These are phyloP conservation scores for Aquilaria malaccensis DNA, from an alignment of 345 rosid species.

Conservation along the genomic window DNA sequence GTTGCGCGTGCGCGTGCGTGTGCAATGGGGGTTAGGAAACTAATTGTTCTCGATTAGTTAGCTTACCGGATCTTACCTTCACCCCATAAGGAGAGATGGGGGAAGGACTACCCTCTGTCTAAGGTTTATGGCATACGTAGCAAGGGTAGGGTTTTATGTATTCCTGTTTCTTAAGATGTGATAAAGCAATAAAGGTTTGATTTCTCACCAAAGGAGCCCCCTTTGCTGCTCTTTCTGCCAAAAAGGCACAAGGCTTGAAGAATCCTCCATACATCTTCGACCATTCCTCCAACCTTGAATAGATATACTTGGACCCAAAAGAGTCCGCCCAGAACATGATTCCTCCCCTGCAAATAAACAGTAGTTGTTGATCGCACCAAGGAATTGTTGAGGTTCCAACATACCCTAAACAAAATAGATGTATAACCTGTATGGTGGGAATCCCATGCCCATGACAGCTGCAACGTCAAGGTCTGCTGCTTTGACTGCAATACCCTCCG, in stretches of 20 bases:
- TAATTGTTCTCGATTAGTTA: too few relatives aligned
- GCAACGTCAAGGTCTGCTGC: constrained; percentile 93
- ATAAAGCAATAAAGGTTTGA: constrained; percentile 1
- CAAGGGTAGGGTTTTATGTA: too few relatives aligned
- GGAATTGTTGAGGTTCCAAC: background rate
- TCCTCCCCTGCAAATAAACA: constrained; percentile 66
- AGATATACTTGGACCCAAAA: constrained; percentile 64
- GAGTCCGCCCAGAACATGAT: constrained; percentile 91
- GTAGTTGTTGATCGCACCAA: constrained; percentile 9
- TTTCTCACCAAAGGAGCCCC: constrained; percentile 57
- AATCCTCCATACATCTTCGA: constrained; percentile 66
- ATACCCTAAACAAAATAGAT: constrained; percentile 5
- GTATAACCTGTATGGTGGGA: constrained; percentile 78
- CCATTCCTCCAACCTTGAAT: constrained; percentile 78
- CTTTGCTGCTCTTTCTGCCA: constrained; percentile 72
- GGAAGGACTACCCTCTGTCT: too few relatives aligned
- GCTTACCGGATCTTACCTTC: too few relatives aligned
- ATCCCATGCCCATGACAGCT: constrained; percentile 91
- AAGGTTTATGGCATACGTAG: too few relatives aligned
- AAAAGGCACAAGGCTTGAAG: constrained; percentile 88
- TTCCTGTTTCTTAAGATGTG: constrained; percentile 17
- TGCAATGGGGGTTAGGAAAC: too few relatives aligned
- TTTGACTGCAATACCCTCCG: constrained; percentile 91
- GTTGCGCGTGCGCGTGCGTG: too few relatives aligned
- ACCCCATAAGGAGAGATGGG: too few relatives aligned